A percentile compares a stretch with the other conserved stretches of the same genome.
These are phyloP conservation scores for Rhynchospora breviuscula DNA, from an alignment of 176 grass and related monocot species.

Conservation along the genomic window DNA sequence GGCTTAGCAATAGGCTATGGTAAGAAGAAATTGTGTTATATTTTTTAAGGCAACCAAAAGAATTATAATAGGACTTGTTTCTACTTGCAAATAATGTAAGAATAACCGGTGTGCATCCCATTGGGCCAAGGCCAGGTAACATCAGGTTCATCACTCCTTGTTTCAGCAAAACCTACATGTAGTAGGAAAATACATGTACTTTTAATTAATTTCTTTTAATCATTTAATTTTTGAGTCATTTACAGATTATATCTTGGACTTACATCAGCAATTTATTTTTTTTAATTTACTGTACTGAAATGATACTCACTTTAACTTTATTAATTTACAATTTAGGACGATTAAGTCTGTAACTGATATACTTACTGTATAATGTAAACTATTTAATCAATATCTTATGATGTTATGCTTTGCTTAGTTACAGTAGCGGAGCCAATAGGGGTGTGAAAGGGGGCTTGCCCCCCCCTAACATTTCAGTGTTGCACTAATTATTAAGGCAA, in stretches of 20 bases:
- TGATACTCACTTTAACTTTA: too few species aligned
- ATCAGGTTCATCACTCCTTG: conserved; percentile 26
- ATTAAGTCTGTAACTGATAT: not conserved
- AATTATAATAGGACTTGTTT: conserved; percentile 22
- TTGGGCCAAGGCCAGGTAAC: conserved; percentile 26
- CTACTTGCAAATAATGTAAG: conserved; percentile 9
- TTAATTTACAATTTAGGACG: too few species aligned
- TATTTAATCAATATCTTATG: not conserved
- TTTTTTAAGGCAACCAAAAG: conserved; percentile 21
- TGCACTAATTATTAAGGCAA: too few species aligned
- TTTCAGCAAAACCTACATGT: conserved; percentile 23
- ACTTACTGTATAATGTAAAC: not conserved
- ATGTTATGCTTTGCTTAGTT: not conserved
- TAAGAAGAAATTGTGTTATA: conserved; percentile 19
- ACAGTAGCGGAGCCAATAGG: too few species aligned
- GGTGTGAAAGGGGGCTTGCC: too few species aligned
- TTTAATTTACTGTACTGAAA: too few species aligned
- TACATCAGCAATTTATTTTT: not conserved
- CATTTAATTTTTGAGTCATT: not conserved
- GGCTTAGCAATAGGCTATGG: conserved; percentile 17
- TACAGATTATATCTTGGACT: not conserved
- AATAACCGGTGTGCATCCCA: conserved; percentile 24
- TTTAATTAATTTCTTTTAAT: not conserved
- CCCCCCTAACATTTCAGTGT: too few species aligned
- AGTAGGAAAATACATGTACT: not conserved